phyloP scores from a whole-genome alignment of 805 yeast species.

The Starmera amethionina region DNA sequence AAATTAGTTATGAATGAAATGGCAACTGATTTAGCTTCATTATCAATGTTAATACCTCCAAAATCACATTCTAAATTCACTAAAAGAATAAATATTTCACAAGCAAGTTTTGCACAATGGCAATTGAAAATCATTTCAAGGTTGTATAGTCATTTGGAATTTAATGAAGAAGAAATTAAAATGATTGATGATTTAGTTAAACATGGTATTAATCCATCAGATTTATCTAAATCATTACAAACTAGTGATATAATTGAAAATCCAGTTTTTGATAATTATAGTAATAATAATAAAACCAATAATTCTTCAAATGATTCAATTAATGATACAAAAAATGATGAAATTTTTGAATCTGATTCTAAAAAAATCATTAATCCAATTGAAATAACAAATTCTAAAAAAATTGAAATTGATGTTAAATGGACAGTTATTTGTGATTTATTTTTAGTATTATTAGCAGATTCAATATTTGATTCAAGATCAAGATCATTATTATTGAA shows the following conservation, averaged over 20 bases:
- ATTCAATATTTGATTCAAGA: conserved; percentile 82
- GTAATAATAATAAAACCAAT: conserved; percentile 5
- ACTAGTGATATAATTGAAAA: conserved; percentile 41
- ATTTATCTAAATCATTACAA: conserved; percentile 55
- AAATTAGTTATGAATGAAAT: conserved; percentile 67
- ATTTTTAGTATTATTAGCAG: conserved; percentile 68
- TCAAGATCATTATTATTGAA: conserved; percentile 69
- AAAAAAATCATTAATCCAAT: conserved; percentile 11
- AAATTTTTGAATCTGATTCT: conserved; percentile 2
- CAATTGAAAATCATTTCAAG: conserved; percentile 60
- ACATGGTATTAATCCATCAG: conserved; percentile 73
- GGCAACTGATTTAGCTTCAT: conserved; percentile 68
- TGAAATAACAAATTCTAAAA: conserved; percentile 24
- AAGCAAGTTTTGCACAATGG: conserved; percentile 80
- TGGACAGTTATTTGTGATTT: conserved; percentile 95
- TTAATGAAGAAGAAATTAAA: conserved; percentile 60
- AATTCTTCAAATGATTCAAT: conserved; percentile 2
- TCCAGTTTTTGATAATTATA: conserved; percentile 28
- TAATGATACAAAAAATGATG: conserved; percentile 4
- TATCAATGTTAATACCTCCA: conserved; percentile 36
- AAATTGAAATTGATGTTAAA: conserved; percentile 60
- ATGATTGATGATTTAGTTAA: conserved; percentile 83
- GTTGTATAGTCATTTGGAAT: conserved; percentile 72
- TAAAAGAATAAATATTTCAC: conserved; percentile 52
- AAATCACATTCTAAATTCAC: conserved; percentile 37